These are phyloP conservation scores for Aphanomyces stellatus DNA, from an alignment of 352 stramenopile genomes.

Conservation along the genomic window DNA sequence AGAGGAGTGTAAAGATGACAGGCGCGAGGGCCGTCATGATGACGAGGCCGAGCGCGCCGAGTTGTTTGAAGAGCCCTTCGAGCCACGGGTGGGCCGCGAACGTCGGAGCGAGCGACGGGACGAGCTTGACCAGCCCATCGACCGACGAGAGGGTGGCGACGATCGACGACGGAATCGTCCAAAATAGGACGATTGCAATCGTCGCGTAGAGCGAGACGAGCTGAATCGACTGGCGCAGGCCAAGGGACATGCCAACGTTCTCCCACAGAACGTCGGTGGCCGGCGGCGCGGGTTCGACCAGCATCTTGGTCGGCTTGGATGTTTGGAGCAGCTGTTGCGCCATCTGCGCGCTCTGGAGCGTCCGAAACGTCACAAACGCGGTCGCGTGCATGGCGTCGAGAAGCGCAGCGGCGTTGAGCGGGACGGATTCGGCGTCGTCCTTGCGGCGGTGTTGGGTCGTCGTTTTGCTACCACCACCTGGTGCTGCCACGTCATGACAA, in stretches of 20 bases:
- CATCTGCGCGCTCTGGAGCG: conserved; percentile 55
- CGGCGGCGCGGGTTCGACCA: conserved; percentile 50
- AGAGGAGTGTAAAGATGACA: conserved; percentile 56
- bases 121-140: conserved; percentile 45
- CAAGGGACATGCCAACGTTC: conserved; percentile 57
- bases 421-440: conserved; percentile 22
- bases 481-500: background rate
- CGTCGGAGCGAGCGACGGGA: conserved; percentile 54
- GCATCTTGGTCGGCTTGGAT: conserved; percentile 57
- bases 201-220: conserved; percentile 51
- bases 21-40: conserved; percentile 49
- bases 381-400: conserved; percentile 47
- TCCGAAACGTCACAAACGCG: conserved; percentile 78
- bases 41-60: conserved; percentile 56
- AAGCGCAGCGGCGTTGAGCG: too few species aligned
- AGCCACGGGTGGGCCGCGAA: conserved; percentile 56
- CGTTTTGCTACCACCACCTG: too few species aligned
- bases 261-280: conserved; percentile 67
- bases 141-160: conserved; percentile 61
- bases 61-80: conserved; percentile 57
- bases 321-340: conserved; percentile 75
- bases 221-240: conserved; percentile 36
- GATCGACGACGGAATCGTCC: conserved; percentile 74
- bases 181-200: conserved; percentile 62
- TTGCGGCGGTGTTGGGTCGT: too few species aligned